Conservation (phyloP, 2,329 filamentous ascomycete genomes). For the Atkinsonella texensis region DNA sequence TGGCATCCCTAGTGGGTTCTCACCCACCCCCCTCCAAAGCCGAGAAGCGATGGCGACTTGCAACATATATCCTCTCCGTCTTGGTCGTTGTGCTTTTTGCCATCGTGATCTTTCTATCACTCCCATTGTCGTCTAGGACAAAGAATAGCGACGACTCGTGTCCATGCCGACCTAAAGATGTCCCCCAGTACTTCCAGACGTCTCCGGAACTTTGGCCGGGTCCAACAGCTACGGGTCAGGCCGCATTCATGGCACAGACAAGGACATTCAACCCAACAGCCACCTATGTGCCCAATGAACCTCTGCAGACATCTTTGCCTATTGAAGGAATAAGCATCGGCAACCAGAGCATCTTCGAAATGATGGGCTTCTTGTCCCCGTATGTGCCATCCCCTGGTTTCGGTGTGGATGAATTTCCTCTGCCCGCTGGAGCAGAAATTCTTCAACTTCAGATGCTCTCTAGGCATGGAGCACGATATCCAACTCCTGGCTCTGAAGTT, state of each 20-base stretch:
- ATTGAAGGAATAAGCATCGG: conserved; percentile 45
- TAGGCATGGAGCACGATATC: conserved; percentile 63
- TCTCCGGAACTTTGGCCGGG: conserved; percentile 48
- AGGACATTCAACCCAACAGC: conserved; percentile 53
- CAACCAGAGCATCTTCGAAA: conserved; percentile 55
- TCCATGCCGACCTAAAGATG: conserved; percentile 23
- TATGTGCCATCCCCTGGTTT: conserved; percentile 64
- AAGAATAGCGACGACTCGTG: conserved; percentile 13
- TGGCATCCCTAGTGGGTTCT: conserved; percentile 1
- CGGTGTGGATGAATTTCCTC: conserved; percentile 58
- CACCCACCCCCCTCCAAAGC: conserved; percentile 9
- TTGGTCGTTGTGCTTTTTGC: conserved; percentile 25
- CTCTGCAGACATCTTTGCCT: conserved; percentile 58
- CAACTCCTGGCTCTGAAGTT: conserved; percentile 47
- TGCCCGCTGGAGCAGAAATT: conserved; percentile 55
- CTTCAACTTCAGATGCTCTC: conserved; percentile 61
- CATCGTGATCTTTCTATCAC: conserved; percentile 23
- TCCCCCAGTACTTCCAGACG: conserved; percentile 54
- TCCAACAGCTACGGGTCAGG: conserved; percentile 56
- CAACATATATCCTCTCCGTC: conserved; percentile 20
- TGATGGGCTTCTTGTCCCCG: conserved; percentile 55
- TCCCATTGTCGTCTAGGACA: conserved; percentile 18
- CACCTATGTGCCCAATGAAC: conserved; percentile 55
- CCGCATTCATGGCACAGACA: conserved; percentile 61
- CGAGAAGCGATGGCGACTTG: conserved; percentile 18